Evolutionary conservation across 192 early-diverging fungal species (phyloP), one percentile per base, ranked within the genome.

Genomic region (Spizellomyces punctatus): DNA sequence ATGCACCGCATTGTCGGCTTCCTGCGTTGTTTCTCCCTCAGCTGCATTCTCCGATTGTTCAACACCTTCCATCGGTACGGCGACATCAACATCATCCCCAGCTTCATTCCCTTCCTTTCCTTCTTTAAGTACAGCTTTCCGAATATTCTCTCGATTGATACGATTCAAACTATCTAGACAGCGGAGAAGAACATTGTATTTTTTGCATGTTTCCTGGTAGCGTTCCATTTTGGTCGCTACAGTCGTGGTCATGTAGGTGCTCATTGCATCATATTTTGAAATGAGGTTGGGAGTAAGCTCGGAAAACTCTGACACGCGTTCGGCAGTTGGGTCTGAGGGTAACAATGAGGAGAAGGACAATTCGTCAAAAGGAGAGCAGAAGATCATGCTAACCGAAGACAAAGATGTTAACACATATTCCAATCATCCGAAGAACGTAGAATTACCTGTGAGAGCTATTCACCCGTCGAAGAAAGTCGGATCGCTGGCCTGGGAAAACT

Each of bases 401-500:
- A 69, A n/a, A 14, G 6, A 71, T 1, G 36, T 68, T 43, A 7
- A 58, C 21, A 0, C 55, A 5, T 58, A 17, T 46, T 17, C 14
- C 4, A 8, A 19, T 17, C 7, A 22, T 6, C 43, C 7, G 45
- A 71, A n/a, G 1, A 61, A 47, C 2, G 4, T 10, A 57, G n/a
- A 64, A 61, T n/a, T 14, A 73, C 72, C 64, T 73, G 14, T 64
- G 63, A 46, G 41, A 3, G 52, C 50, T 22, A 21, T 67, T 12
- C 12, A 55, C 50, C 5, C 6, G n/a, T 5, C 73, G 65, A 6
- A 75, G 42, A 46, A 58, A 75, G 49, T 75, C 73, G 19, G 73
- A 75, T 55, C 73, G 65, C 42, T 75, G 73, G 21, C 73, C 73
- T 10, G 73, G 73, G 36, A 68, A 54, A 22, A 75, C 73, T 22